Base-by-base conservation (phyloP, 2,329 filamentous ascomycete genomes). In the Trichoderma brevicompactum region DNA sequence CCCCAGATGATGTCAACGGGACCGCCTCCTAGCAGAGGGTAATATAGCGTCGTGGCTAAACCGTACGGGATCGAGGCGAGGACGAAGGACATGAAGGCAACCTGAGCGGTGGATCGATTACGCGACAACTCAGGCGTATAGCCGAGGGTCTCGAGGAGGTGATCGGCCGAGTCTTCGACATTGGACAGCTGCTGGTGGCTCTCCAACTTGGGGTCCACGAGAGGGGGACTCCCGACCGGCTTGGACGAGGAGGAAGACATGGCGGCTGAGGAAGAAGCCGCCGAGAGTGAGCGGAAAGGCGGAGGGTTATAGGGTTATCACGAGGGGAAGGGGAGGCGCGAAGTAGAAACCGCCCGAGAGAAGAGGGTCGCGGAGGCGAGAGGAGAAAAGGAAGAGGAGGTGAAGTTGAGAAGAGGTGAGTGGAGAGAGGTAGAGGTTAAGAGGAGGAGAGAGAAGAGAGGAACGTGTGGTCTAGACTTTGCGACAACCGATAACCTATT, bases 81-180 rank as follows among this genome's bases (percentile, higher is more conserved):
- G 70, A 92, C 89, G 73, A 92, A 92, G 67, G 87, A 89, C 88
- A 90, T 91, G 82, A 90, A 90, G 70, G 87, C 87, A 61, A 90
- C 88, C 76, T 90, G 87, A 69, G 86, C 80, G 2, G 88, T 90
- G 50, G 88, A 90, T 63, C 88, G 83, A 72, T 83, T 89, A 66
- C 88, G 85, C 55, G 81, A 76, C 66, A 91, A 77, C 76, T 91
- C 87, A 63, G 87, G 81, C 75, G 85, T 86, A 80, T 91, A 90
- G 67, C 88, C 88, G 71, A 90, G 81, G 66, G 83, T 84, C 69
- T 85, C 84, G 70, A 90, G 82, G 62, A 89, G 74, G 74, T 88
- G 81, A 74, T 90, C 87, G 71, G 87, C 87, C 65, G 83, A 80
- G 68, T 75, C 77, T 64, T 75, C 69, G 67, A 74, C 74, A 53